These are phyloP conservation scores for Malus sylvestris DNA, from an alignment of 306 rosid genomes.

Conservation along the genomic window DNA sequence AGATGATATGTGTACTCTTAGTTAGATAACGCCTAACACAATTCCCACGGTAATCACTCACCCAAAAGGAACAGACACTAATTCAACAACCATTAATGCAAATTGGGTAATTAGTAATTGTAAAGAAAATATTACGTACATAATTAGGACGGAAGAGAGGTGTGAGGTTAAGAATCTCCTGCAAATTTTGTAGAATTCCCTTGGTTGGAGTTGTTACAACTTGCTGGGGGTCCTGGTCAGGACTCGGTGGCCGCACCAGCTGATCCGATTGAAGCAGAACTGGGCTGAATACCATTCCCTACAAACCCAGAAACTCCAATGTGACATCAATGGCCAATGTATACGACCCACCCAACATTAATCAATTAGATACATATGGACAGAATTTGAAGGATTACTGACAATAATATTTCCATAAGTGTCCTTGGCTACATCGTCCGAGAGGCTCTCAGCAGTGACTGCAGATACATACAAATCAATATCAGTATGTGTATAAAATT, in stretches of 20 bases:
- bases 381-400: neutral
- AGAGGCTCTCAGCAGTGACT: constrained; percentile 68
- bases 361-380: neutral
- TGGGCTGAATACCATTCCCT: constrained; percentile 88
- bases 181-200: constrained; percentile 40
- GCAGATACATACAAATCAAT: neutral
- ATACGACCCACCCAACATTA: no score
- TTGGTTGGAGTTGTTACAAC: constrained; percentile 18
- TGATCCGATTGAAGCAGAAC: constrained; percentile 58
- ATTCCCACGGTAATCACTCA: neutral
- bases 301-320: neutral
- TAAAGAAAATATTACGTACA: constrained; percentile 22
- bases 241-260: constrained; percentile 18
- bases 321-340: neutral
- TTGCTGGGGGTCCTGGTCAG: constrained; percentile 33
- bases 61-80: neutral
- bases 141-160: constrained; percentile 57
- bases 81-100: neutral
- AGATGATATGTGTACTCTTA: neutral
- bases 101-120: neutral
- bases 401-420: constrained; percentile 82
- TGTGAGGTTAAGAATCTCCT: constrained; percentile 32
- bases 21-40: neutral
- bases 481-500: no score
- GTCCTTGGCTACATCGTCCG: constrained; percentile 67